phyloP scores from a whole-genome alignment of 1,139 yeast species.

The Hansenula anomala region DNA sequence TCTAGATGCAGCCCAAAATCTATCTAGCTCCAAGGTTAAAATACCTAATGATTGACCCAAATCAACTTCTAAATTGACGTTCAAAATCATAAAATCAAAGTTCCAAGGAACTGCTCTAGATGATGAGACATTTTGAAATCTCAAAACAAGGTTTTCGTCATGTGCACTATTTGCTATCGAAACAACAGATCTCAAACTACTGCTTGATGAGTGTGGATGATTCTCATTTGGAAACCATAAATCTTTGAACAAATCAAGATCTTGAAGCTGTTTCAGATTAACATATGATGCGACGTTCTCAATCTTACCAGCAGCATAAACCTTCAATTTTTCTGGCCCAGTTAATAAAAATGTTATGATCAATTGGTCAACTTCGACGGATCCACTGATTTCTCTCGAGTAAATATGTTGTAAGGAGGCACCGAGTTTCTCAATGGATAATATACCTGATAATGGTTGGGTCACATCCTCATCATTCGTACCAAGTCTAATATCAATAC shows the following conservation, averaged over 20 bases:
- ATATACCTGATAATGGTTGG: conserved; percentile 38
- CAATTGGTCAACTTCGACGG: conserved; percentile 51
- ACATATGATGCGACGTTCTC: conserved; percentile 58
- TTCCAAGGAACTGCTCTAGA: conserved; percentile 76
- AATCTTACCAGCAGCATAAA: conserved; percentile 51
- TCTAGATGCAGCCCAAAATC: conserved; percentile 65
- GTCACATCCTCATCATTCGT: conserved; percentile 41
- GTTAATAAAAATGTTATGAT: conserved; percentile 37
- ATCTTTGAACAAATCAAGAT: conserved; percentile 75
- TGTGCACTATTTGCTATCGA: background rate
- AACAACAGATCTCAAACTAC: conserved; percentile 1
- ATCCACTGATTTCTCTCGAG: conserved; percentile 85
- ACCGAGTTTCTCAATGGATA: conserved; percentile 47
- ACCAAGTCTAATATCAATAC: conserved; percentile 53
- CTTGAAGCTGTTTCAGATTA: conserved; percentile 83
- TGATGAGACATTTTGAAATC: conserved; percentile 57
- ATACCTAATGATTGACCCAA: conserved; percentile 83
- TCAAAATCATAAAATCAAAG: conserved; percentile 50
- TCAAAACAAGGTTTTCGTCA: conserved; percentile 41
- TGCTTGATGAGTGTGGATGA: conserved; percentile 3
- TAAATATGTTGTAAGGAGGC: conserved; percentile 86
- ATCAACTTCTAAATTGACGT: conserved; percentile 56
- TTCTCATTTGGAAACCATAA: conserved; percentile 61
- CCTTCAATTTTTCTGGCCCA: conserved; percentile 33
- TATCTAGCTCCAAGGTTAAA: conserved; percentile 47